Base-by-base conservation (phyloP, 495 filamentous ascomycete species). In the Hypoxylon subgilvum region DNA sequence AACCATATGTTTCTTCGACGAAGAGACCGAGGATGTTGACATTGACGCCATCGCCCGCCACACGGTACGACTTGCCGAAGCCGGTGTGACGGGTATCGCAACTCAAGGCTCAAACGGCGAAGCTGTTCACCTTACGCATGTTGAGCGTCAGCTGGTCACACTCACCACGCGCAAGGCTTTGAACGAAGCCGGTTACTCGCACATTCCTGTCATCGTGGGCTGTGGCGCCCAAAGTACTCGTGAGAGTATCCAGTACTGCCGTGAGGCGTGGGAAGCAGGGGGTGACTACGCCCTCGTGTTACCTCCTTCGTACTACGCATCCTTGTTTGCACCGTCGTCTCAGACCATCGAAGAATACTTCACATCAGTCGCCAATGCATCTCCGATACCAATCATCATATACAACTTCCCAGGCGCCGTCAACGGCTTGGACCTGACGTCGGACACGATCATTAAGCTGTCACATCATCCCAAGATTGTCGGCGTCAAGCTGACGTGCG, bases 21-120 rank as follows among this genome's bases (percentile, higher is more conserved):
- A 84, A 6, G 78, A 79, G 16, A 90, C 87, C 16, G 91, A 96
- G 71, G 84, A 93, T 30, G 79, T 96, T 51, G 90, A 95, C 63
- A 69, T 86, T 6, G 61, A 67, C 27, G 88, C 88, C 28, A 87
- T 86, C 42, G 80, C 82, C 48, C 85, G 78, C 49, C 92, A 96
- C 70, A 88, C 91, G 25, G 84, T 89, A 44, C 88, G 89, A 63
- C 88, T 96, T n/a, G 91, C 89, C 44, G 72, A 83, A 45, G 86
- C 88, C 38, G 91, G 91, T 45, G 83, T 95, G 27, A 82, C 86
- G 32, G 92, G 91, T 41, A 77, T 96, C 31, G 85, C 89, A 40
- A 91, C 89, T 13, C 91, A 95, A 71, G 92, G 92, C 21, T 92
- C 89, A 71, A 96, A 96, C 68, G 92, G 92, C 50, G 92, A 95